These are phyloP conservation scores for Thalassiosira ordinaria DNA, from an alignment of 352 stramenopile species.

Conservation along the genomic window DNA sequence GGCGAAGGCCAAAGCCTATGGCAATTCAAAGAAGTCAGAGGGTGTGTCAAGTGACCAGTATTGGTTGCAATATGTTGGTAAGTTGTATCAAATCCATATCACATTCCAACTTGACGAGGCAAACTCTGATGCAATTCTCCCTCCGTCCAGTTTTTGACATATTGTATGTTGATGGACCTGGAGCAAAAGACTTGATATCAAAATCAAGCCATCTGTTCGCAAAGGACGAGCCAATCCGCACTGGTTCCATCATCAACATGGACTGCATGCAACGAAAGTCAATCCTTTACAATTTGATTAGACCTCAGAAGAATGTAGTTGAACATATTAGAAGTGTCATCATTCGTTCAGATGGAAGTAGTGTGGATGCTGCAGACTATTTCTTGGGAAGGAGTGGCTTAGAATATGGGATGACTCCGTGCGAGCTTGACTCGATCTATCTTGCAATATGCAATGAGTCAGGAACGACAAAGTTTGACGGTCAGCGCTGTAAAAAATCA, in stretches of 20 bases:
- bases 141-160: conserved; percentile 73
- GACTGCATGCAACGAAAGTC: conserved; percentile 69
- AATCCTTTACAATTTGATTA: conserved; percentile 80
- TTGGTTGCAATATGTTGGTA: conserved; percentile 75
- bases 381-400: conserved; percentile 52
- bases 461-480: conserved; percentile 38
- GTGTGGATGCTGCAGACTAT: conserved; percentile 64
- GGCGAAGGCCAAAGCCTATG: conserved; percentile 26
- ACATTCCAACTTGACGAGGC: background rate
- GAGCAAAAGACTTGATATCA: conserved; percentile 54
- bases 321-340: conserved; percentile 74
- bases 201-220: conserved; percentile 59
- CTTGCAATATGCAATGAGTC: conserved; percentile 39
- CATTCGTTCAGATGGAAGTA: conserved; percentile 77
- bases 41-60: conserved; percentile 52
- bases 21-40: background rate
- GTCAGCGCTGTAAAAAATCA: conserved; percentile 34
- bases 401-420: conserved; percentile 43
- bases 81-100: background rate
- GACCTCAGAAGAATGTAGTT: conserved; percentile 70
- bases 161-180: conserved; percentile 77
- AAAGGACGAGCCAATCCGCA: conserved; percentile 34
- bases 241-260: conserved; percentile 78
- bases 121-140: background rate
- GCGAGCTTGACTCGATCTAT: conserved; percentile 70